These are phyloP conservation scores for Fibroporia radiculosa DNA, from an alignment of 768 basidiomycete species.

Conservation along the genomic window DNA sequence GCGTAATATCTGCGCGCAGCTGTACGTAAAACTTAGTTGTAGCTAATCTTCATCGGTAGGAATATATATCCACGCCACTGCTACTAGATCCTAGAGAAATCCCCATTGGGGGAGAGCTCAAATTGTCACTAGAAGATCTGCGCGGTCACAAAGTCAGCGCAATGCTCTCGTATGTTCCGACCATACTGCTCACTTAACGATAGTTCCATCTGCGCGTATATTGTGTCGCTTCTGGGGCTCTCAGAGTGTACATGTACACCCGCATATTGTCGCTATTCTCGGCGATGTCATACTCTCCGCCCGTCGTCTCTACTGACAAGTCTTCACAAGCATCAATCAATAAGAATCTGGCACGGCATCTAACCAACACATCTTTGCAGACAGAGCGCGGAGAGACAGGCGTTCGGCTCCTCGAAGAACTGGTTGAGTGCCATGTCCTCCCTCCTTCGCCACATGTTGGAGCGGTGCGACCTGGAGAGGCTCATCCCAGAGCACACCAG, in stretches of 20 bases:
- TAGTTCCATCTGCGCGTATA: constrained; percentile 95
- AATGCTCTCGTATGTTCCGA: constrained; percentile 1
- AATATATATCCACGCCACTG: constrained; percentile 75
- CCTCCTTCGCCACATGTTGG: constrained; percentile 18
- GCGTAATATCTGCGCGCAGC: too few relatives aligned
- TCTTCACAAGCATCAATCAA: constrained; percentile 18
- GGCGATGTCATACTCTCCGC: constrained; percentile 53
- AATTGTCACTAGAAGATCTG: constrained; percentile 15
- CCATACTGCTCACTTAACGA: constrained; percentile 5
- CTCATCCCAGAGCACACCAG: neutral
- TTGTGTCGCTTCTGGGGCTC: constrained; percentile 67
- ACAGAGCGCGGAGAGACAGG: constrained; percentile 53
- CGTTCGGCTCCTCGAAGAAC: constrained; percentile 76
- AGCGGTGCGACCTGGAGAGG: neutral
- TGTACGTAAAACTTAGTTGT: too few relatives aligned
- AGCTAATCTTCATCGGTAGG: too few relatives aligned
- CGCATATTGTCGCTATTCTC: constrained; percentile 88
- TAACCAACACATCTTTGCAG: constrained; percentile 92
- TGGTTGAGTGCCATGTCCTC: constrained; percentile 57
- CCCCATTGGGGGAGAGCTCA: constrained; percentile 20
- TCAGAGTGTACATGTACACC: constrained; percentile 74
- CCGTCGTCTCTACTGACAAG: constrained; percentile 21
- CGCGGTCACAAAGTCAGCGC: constrained; percentile 53
- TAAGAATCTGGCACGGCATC: constrained; percentile 58
- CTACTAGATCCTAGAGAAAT: constrained; percentile 63